Evolutionary conservation across 495 filamentous ascomycete species (phyloP).

Genomic region (Aspergillus nidulans): DNA sequence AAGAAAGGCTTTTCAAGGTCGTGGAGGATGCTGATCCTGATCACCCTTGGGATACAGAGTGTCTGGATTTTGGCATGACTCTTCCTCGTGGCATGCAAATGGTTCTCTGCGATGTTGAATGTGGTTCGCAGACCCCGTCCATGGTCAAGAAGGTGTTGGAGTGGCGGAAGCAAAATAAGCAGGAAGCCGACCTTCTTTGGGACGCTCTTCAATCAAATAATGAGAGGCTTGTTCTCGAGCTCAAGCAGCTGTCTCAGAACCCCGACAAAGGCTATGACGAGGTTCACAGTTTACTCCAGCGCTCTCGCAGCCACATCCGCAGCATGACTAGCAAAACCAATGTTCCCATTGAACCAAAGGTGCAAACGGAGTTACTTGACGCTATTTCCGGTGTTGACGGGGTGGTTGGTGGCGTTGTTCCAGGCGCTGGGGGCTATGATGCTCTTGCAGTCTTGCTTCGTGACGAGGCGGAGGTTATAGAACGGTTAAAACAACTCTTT

Average conservation of each 20-base stretch:
- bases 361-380: slow-evolving; percentile 81
- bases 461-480: slow-evolving; percentile 65
- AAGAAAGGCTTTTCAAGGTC: slow-evolving; percentile 53
- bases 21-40: slow-evolving; percentile 54
- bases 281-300: slow-evolving; percentile 40
- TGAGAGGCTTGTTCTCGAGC: slow-evolving; percentile 60
- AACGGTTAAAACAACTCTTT: slow-evolving; percentile 59
- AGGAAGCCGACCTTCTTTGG: slow-evolving; percentile 69
- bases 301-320: slow-evolving; percentile 59
- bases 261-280: slow-evolving; percentile 32
- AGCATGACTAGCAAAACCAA: slow-evolving; percentile 67
- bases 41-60: slow-evolving; percentile 72
- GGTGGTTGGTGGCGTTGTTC: slow-evolving; percentile 86
- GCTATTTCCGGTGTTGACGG: slow-evolving; percentile 66
- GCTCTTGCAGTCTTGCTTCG: slow-evolving; percentile 75
- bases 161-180: slow-evolving; percentile 68
- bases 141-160: slow-evolving; percentile 90
- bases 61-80: slow-evolving; percentile 56
- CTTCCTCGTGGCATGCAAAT: slow-evolving; percentile 65
- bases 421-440: slow-evolving; percentile 92
- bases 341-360: slow-evolving; percentile 87
- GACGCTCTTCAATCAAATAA: slow-evolving; percentile 67
- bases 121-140: slow-evolving; percentile 84
- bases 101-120: slow-evolving; percentile 93
- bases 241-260: slow-evolving; percentile 43